Base-by-base conservation (phyloP, 163 green algal genomes). In the Prototheca cutis region DNA sequence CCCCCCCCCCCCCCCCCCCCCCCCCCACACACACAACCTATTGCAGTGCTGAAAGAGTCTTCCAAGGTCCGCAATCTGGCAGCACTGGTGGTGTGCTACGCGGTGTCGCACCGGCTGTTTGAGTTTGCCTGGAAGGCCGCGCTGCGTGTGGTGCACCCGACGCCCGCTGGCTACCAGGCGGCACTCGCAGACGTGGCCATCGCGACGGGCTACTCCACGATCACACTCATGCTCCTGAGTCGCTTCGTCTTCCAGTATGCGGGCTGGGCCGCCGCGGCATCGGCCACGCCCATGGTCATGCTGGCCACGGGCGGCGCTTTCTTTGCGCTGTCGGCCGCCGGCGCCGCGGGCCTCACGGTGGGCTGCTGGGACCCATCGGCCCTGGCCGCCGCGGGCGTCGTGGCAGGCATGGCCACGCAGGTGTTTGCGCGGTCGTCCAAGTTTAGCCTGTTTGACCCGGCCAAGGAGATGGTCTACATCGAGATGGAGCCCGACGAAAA, bases 381-480 rank as follows among this genome's bases (percentile, higher is more conserved):
- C 1, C 62, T 89, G 32, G 80, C 76, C 4, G 67, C 70, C 49
- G 60, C 72, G 21, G 85, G 80, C 2, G 81, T 72, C 0, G 55
- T 70, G 0, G 83, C 84, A 1, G 84, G 84, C 23, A 75, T 78
- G 5, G 57, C 87, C 24, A 93, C 84, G 18, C 83, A 93, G 78
- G 55, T 87, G 33, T 86, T 85, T 82, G 82, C 81, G 4, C 76
- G 82, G 6, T 73, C 79, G 24, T 67, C 78, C 69, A 95, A 94
- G 75, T 95, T 90, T 75, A 82, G 63, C 10, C 70, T 95, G 62
- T 95, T 94, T 62, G 86, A 95, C 66, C 86, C 87, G 6, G 84
- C 87, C 40, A 94, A 94, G 70, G 87, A 95, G 73, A 95, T 95
- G 87, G 84, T 86, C 36, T 90, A 86, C 74, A 90, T 93, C 42